Evolutionary conservation across 768 basidiomycete species (phyloP).

Genomic region (Kondoa subrosea): DNA sequence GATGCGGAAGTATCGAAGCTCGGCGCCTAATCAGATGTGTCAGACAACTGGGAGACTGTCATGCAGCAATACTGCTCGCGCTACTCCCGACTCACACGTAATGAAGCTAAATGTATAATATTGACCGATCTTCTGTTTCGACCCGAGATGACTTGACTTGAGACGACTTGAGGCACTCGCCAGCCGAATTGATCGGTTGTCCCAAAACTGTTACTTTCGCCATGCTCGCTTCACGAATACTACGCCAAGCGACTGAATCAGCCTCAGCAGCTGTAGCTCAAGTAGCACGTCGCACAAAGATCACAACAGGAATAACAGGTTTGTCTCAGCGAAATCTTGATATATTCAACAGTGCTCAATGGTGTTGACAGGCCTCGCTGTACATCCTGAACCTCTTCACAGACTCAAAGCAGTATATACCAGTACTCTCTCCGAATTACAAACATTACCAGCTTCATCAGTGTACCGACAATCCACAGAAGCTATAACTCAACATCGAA

Average conservation of each 20-base stretch:
- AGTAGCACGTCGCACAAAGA: neutral
- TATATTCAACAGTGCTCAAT: conserved; percentile 47
- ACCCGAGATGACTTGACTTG: too few relatives aligned
- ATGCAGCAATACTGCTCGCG: too few relatives aligned
- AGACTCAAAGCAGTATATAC: conserved; percentile 57
- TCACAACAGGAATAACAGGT: neutral
- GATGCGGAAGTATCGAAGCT: neutral
- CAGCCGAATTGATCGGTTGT: too few relatives aligned
- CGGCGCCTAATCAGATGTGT: too few relatives aligned
- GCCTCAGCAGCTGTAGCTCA: neutral
- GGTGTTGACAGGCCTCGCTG: conserved; percentile 62
- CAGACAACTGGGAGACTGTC: too few relatives aligned
- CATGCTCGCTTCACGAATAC: neutral
- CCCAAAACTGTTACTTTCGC: too few relatives aligned
- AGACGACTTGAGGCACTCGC: too few relatives aligned
- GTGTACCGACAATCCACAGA: conserved; percentile 79
- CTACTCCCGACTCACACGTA: too few relatives aligned
- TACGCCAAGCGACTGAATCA: neutral
- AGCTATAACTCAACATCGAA: conserved; percentile 59
- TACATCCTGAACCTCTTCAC: conserved; percentile 71
- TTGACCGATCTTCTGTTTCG: too few relatives aligned
- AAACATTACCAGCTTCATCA: conserved; percentile 52
- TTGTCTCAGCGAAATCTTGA: neutral
- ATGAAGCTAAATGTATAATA: too few relatives aligned
- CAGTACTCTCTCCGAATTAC: conserved; percentile 52